A percentile compares a stretch with the other conserved stretches of the same genome.
Conservation (phyloP, 257 asterid genomes). For the Nicotiana noctiflora region DNA sequence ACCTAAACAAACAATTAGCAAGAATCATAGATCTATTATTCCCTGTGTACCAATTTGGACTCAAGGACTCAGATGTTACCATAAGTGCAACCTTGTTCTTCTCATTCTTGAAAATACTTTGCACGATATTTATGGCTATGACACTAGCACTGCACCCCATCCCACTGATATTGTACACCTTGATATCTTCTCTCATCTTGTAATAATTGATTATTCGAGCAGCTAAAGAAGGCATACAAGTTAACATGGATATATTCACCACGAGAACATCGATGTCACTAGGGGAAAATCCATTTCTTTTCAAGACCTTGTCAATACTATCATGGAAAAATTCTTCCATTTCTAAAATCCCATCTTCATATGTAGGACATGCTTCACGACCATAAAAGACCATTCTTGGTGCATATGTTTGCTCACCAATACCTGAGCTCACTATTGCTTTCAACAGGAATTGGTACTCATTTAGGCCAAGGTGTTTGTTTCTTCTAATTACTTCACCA, state of each 20-base stretch:
- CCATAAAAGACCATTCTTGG: slow-evolving; percentile 64
- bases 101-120: slow-evolving; percentile 35
- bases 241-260: slow-evolving; percentile 71
- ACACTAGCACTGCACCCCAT: slow-evolving; percentile 97
- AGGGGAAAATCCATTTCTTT: slow-evolving; percentile 36
- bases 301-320: slow-evolving; percentile 38
- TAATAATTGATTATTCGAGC: slow-evolving; percentile 49
- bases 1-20: slow-evolving; percentile 66
- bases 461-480: slow-evolving; percentile 58
- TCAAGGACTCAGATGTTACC: slow-evolving; percentile 69
- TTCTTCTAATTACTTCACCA: slow-evolving; percentile 62
- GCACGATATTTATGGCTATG: slow-evolving; percentile 43
- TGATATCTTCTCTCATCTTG: slow-evolving; percentile 55
- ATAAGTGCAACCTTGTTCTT: slow-evolving; percentile 45
- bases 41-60: slow-evolving; percentile 74
- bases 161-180: slow-evolving; percentile 69
- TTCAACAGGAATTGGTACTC: slow-evolving; percentile 73
- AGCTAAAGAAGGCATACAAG: slow-evolving; percentile 51
- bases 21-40: slow-evolving; percentile 82
- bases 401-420: slow-evolving; percentile 84
- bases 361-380: slow-evolving; percentile 50
- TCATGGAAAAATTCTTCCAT: slow-evolving; percentile 70
- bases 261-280: slow-evolving; percentile 66
- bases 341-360: slow-evolving; percentile 45
- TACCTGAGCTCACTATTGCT: slow-evolving; percentile 83